Conservation (phyloP, 257 asterid genomes). For the Solanum clarkiae region DNA sequence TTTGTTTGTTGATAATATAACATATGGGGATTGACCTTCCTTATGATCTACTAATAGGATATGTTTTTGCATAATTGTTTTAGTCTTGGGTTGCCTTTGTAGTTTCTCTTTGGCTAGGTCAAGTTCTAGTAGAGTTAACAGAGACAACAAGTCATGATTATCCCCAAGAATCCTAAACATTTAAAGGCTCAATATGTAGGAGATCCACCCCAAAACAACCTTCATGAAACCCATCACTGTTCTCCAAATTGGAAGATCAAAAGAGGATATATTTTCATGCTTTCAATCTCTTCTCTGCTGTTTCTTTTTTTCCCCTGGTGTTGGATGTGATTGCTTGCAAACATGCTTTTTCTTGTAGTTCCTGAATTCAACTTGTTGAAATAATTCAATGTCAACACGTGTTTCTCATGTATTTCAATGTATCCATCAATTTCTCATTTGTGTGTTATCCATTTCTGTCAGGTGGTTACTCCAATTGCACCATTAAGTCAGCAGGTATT, state of each 20-base stretch:
- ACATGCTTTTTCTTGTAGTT: not conserved
- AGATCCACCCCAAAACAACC: not conserved
- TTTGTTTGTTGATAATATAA: not conserved
- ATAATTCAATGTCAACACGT: not conserved
- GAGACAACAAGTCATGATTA: not conserved
- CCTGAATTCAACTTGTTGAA: not conserved
- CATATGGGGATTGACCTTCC: not conserved
- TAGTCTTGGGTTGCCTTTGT: not conserved
- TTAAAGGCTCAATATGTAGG: not conserved
- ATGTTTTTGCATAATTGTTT: not conserved
- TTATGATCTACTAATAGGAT: not conserved
- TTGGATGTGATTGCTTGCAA: not conserved
- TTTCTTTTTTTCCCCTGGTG: not conserved
- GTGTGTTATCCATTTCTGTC: conserved; percentile 15
- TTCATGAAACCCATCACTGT: not conserved
- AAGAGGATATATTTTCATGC: not conserved
- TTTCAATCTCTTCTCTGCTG: not conserved
- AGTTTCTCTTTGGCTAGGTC: not conserved
- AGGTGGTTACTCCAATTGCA: conserved; percentile 99
- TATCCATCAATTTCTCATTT: not conserved
- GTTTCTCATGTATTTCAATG: not conserved
- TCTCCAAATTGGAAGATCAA: not conserved
- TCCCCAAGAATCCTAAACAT: not conserved
- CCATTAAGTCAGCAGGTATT: conserved; percentile 98
- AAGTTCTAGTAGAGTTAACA: not conserved